Percentiles rank a stretch among this genome's conserved stretches.
Evolutionary conservation across 2,329 filamentous ascomycete species (phyloP).

Genomic region (Alternaria infectoria): DNA sequence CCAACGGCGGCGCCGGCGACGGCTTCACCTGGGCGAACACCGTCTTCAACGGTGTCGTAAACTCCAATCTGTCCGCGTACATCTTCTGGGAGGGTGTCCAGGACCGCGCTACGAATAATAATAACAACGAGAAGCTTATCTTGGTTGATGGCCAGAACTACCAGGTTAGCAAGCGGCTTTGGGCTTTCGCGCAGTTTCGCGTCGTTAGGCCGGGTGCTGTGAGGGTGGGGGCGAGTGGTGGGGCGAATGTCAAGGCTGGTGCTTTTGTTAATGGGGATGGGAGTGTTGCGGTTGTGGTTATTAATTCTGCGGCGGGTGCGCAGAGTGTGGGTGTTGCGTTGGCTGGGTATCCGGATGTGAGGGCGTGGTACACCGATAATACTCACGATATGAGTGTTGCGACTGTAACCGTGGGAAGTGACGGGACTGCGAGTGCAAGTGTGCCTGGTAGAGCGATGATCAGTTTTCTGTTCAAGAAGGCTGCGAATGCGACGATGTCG

Average conservation of each 20-base stretch:
- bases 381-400: slow-evolving; percentile 12
- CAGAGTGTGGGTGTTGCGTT: slow-evolving; percentile 24
- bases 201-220: slow-evolving; percentile 50
- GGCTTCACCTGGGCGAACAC: background rate
- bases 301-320: slow-evolving; percentile 31
- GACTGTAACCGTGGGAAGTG: slow-evolving; percentile 23
- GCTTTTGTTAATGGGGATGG: slow-evolving; percentile 42
- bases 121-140: slow-evolving; percentile 45
- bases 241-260: slow-evolving; percentile 38
- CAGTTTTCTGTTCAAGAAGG: slow-evolving; percentile 28
- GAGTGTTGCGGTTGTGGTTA: slow-evolving; percentile 36
- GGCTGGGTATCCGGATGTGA: slow-evolving; percentile 14
- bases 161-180: slow-evolving; percentile 46
- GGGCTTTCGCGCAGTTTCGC: slow-evolving; percentile 52
- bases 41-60: slow-evolving; percentile 48
- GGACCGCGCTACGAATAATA: slow-evolving; percentile 48
- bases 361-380: slow-evolving; percentile 38
- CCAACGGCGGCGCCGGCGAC: background rate
- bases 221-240: slow-evolving; percentile 42
- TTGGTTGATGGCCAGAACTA: slow-evolving; percentile 45
- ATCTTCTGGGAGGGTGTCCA: slow-evolving; percentile 62
- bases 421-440: slow-evolving; percentile 31
- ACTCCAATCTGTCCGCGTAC: slow-evolving; percentile 59
- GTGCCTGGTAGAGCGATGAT: slow-evolving; percentile 36
- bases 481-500: background rate